Evolutionary conservation across 257 asterid species (phyloP).

Genomic region (Primulina eburnea): DNA sequence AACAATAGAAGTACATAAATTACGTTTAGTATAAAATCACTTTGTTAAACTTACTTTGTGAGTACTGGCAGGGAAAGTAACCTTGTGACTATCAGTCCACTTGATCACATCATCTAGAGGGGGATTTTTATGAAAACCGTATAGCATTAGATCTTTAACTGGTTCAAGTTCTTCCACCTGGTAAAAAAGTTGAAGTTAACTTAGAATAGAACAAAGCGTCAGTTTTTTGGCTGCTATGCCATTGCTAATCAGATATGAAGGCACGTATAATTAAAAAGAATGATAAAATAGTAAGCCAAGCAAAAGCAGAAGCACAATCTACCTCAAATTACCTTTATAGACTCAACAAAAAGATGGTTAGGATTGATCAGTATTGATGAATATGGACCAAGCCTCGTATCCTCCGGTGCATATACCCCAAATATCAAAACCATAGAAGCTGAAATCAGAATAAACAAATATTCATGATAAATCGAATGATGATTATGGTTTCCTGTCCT

Average conservation of each 20-base stretch:
- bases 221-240: neutral
- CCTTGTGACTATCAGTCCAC: conserved; percentile 64
- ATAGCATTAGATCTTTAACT: conserved; percentile 43
- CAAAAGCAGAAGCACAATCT: conserved; percentile 5
- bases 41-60: conserved; percentile 54
- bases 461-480: conserved; percentile 7
- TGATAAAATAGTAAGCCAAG: conserved; percentile 8
- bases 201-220: conserved; percentile 8
- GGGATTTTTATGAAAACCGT: conserved; percentile 58
- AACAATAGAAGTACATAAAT: conserved; percentile 2
- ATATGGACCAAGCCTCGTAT: conserved; percentile 64
- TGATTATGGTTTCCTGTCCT: neutral
- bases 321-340: conserved; percentile 52
- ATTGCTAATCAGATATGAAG: conserved; percentile 1
- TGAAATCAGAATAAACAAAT: conserved; percentile 34
- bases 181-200: conserved; percentile 27
- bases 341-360: conserved; percentile 54
- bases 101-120: conserved; percentile 45
- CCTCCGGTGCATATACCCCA: conserved; percentile 62
- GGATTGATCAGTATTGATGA: conserved; percentile 72
- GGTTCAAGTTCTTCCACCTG: conserved; percentile 59
- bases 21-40: conserved; percentile 12
- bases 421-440: conserved; percentile 54
- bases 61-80: conserved; percentile 41
- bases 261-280: neutral